Evolutionary conservation across 2,329 filamentous ascomycete species (phyloP), one percentile per base, ranked within the genome.

Genomic region (Colletotrichum kahawae): DNA sequence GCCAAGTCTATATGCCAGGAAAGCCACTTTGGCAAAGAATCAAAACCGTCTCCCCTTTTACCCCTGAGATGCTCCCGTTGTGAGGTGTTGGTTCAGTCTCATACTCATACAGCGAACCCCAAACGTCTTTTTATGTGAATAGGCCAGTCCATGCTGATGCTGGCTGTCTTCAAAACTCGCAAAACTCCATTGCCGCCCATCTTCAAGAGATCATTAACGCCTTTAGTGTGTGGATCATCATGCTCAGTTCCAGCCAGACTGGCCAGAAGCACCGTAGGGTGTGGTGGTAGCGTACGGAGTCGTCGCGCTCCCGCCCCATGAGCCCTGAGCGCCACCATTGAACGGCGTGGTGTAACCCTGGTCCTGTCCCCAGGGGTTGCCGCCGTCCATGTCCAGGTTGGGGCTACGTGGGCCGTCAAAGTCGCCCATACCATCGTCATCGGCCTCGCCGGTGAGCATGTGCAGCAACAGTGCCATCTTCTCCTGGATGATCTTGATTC

Each of bases 401-500:
- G 93, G 93, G 80, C 92, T 94, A 76, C 92, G 89, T 4, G 92
- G 92, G 2, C 92, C 93, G 79, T 91, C 90, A 78, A 91, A 91
- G 74, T 90, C 89, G 76, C 89, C 91, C 74, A 91, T 91, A 48
- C 88, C 88, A 67, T 90, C 89, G 62, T 91, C 90, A 69, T 88
- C 83, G 4, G 88, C 84, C 80, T 89, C 88, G 71, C 85, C 82
- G 68, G 90, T 88, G 78, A 93, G 84, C 36, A 91, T 90, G 75
- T 91, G 88, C 76, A 98, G 93, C 51, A 98, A 91, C 5, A 89
- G 90, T 4, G 96, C 97, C 43, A 99, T 91, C 86, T 99, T 99
- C 78, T 94, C 91, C 83, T 98, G 97, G 71, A 99, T 88, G 33
- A 95, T 93, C 77, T 94, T 92, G 83, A 99, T 98, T 38, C 95